Evolutionary conservation across 2,329 filamentous ascomycete species (phyloP).

Genomic region (Calonectria leucothoes): DNA sequence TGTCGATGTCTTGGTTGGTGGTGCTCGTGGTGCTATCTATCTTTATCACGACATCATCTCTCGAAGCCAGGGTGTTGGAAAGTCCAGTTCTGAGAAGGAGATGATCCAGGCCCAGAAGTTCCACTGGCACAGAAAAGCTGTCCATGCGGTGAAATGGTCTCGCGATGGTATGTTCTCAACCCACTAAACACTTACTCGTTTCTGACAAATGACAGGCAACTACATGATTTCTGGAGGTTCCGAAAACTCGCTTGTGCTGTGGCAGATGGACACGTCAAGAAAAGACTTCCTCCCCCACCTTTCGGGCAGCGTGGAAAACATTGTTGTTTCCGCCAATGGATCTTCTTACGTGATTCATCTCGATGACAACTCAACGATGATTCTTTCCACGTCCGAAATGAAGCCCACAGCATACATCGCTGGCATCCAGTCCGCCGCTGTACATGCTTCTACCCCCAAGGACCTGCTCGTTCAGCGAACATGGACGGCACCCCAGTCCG

Average conservation of each 20-base stretch:
- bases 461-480: conserved; percentile 65
- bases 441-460: conserved; percentile 62
- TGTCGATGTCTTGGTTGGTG: conserved; percentile 83
- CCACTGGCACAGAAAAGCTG: conserved; percentile 91
- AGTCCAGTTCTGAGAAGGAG: conserved; percentile 54
- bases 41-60: conserved; percentile 82
- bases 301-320: conserved; percentile 83
- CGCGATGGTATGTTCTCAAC: conserved; percentile 74
- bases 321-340: conserved; percentile 83
- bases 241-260: conserved; percentile 89
- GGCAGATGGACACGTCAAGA: conserved; percentile 90
- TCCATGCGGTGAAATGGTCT: conserved; percentile 91
- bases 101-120: conserved; percentile 72
- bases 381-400: conserved; percentile 90
- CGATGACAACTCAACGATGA: conserved; percentile 91
- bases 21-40: conserved; percentile 80
- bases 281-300: conserved; percentile 91
- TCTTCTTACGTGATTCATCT: conserved; percentile 86
- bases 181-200: neutral
- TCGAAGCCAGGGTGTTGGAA: conserved; percentile 62
- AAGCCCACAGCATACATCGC: conserved; percentile 86
- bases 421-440: conserved; percentile 77
- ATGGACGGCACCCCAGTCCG: conserved; percentile 57
- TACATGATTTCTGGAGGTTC: conserved; percentile 94
- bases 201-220: conserved; percentile 71